These are phyloP conservation scores for Dactylorhiza incarnata DNA, from an alignment of 106 monocot genomes.

Conservation along the genomic window DNA sequence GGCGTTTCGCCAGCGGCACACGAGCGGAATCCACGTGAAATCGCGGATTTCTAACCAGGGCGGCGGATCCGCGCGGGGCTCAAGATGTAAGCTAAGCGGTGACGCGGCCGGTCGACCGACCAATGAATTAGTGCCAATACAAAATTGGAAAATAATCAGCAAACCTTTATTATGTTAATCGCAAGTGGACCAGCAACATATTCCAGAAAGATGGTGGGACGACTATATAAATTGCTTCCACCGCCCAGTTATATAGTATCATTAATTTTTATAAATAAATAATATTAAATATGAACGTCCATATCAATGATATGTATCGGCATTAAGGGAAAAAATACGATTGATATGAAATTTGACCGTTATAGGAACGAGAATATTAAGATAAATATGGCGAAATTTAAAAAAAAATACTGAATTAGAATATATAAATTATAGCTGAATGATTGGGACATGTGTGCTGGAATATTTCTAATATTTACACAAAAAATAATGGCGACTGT, in stretches of 20 bases:
- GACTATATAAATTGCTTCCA: not conserved
- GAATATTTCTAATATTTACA: too few relatives aligned
- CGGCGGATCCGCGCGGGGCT: not conserved
- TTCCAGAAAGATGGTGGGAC: not conserved
- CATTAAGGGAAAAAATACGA: not conserved
- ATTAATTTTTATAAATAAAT: not conserved
- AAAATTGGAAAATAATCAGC: not conserved
- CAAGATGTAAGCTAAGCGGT: not conserved
- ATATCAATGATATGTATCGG: not conserved
- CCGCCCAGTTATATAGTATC: not conserved
- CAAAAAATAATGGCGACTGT: too few relatives aligned
- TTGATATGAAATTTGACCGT: too few relatives aligned
- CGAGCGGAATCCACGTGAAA: too few relatives aligned
- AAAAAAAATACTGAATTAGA: too few relatives aligned
- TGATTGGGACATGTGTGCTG: too few relatives aligned
- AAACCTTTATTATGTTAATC: not conserved
- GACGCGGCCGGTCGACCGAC: not conserved
- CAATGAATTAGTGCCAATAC: not conserved
- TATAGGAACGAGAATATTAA: too few relatives aligned
- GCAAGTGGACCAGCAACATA: not conserved
- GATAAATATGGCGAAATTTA: too few relatives aligned
- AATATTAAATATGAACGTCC: not conserved
- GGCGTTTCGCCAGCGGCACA: too few relatives aligned
- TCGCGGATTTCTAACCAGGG: too few relatives aligned
- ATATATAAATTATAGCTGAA: too few relatives aligned